Evolutionary conservation across 805 yeast species (phyloP).

Genomic region (Hanseniaspora singularis): DNA sequence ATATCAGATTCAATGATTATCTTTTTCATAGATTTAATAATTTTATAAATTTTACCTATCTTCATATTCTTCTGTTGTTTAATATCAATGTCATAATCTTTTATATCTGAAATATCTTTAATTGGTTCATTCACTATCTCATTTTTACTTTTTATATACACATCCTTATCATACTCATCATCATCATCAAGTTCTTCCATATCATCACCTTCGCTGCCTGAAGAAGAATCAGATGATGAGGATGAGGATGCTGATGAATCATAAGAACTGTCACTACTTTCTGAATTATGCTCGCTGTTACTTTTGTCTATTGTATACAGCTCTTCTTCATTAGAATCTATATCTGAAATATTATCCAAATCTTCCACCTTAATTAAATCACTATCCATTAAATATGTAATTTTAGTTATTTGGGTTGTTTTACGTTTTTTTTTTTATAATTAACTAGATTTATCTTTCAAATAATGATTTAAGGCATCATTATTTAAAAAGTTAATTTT

Average conservation of each 20-base stretch:
- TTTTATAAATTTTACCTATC: conserved; percentile 10
- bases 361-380: conserved; percentile 8
- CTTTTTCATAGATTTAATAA: conserved; percentile 7
- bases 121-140: conserved; percentile 62
- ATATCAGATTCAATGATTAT: conserved; percentile 52
- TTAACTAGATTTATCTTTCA: no score
- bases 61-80: conserved; percentile 35
- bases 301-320: no score
- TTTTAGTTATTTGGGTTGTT: no score
- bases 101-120: conserved; percentile 44
- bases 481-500: no score
- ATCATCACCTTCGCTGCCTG: conserved; percentile 12
- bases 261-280: not conserved
- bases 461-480: no score
- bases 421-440: no score
- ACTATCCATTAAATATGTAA: no score
- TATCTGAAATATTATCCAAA: conserved; percentile 11
- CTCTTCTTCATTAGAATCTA: conserved; percentile 4
- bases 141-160: conserved; percentile 68
- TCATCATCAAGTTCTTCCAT: conserved; percentile 19
- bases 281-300: not conserved
- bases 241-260: conserved; percentile 19
- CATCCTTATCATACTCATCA: conserved; percentile 26
- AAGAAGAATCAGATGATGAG: conserved; percentile 20
- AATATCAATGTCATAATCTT: conserved; percentile 46